phyloP scores from a whole-genome alignment of 225 moss, liverwort and hornwort genomes.

The Marchantia polymorpha region DNA sequence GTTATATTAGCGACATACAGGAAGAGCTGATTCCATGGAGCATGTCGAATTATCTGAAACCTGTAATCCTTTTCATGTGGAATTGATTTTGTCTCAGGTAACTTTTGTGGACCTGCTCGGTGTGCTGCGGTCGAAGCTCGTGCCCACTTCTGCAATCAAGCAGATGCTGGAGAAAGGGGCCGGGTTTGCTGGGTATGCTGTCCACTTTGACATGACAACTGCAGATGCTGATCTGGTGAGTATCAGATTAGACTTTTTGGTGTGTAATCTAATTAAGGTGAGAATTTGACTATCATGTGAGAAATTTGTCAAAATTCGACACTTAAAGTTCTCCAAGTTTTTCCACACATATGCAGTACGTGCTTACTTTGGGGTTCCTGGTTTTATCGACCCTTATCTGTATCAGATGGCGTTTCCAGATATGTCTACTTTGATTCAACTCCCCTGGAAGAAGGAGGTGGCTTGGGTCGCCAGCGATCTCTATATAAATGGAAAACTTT shows the following conservation, averaged over 20 bases:
- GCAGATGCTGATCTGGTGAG: constrained; percentile 83
- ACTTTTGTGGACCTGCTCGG: constrained; percentile 87
- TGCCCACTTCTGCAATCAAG: constrained; percentile 60
- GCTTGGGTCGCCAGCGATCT: constrained; percentile 97
- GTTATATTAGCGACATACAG: too few species aligned
- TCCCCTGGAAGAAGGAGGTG: constrained; percentile 76
- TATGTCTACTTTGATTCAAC: constrained; percentile 56
- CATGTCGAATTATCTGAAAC: too few species aligned
- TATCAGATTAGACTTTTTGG: not conserved
- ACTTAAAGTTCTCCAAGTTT: too few species aligned
- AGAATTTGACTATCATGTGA: not conserved
- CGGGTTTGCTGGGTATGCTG: constrained; percentile 85
- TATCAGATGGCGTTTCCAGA: constrained; percentile 77
- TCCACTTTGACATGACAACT: constrained; percentile 77
- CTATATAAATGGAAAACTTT: constrained; percentile 53
- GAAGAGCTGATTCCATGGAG: too few species aligned
- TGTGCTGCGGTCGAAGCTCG: constrained; percentile 80
- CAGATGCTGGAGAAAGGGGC: constrained; percentile 62
- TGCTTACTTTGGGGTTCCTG: not conserved
- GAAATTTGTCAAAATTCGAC: not conserved
- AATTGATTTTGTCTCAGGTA: constrained; percentile 40
- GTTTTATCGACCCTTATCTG: constrained; percentile 1
- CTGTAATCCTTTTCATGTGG: not conserved
- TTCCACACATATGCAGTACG: too few species aligned
- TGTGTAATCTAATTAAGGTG: not conserved